Evolutionary conservation across 2,329 filamentous ascomycete species (phyloP), one percentile per base, ranked within the genome.

Genomic region (Aspergillus nomiae): DNA sequence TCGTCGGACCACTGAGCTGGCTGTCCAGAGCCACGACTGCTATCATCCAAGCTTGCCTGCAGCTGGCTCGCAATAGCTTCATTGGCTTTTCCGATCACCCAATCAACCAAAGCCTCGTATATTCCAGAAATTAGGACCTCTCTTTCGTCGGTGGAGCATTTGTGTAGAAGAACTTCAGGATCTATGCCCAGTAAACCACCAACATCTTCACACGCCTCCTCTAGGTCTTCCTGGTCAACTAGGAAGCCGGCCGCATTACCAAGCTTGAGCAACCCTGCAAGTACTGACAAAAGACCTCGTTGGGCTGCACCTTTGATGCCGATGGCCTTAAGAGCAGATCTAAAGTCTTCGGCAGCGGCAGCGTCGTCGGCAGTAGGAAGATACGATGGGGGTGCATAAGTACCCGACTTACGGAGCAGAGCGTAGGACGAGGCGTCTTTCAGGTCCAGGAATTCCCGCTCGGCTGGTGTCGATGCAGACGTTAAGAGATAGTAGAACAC

Each of bases 401-500:
- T 97, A 53, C 89, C 90, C 2, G 94, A 97, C 70, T 89, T 89
- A 65, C 91, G 88, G 21, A 99, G 84, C 1, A 99, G 82, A 7
- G 88, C 80, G 76, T 98, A 99, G 50, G 86, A 84, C 4, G 91
- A 90, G 3, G 92, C 87, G 10, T 88, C 84, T 78, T 92, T 91
- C 34, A 99, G 85, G 30, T 90, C 89, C 16, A 99, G 82, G 64
- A 94, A 96, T 74, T 98, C 94, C 61, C 92, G 86, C 80, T 99
- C 95, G 1, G 92, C 90, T 4, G 90, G 88, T 1, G 92, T 95
- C 0, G 95, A 96, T 0, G 92, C 91, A n/a, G 91, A 93, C 0
- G 94, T 96, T 48, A 98, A 85, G 0, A 99, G 87, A 72, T 97
- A 98, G 81, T 99, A 98, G 75, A 99, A 98, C 56, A 96, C 95